Evolutionary conservation across 345 rosid genomes (phyloP), one percentile per base, ranked within the genome.

Genomic region (Rhizophora mangle): DNA sequence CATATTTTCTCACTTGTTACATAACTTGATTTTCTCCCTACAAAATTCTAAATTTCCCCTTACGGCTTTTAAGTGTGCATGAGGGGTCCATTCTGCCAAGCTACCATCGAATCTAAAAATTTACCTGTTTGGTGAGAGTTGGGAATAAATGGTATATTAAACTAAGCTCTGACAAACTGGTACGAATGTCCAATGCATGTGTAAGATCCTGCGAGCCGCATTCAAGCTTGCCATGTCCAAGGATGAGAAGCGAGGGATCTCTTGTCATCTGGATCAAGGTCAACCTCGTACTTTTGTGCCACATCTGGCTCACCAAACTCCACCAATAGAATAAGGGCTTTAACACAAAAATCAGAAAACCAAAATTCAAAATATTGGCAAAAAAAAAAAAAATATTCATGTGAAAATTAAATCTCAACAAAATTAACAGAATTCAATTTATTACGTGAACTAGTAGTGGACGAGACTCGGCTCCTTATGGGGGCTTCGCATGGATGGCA

Each of bases 401-500:
- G 11, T 37, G 43, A 37, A 37, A 37, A 37, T 8, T 10, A 37
- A 37, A 37, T 37, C 13, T 21, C 56, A 52, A 18, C 22, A 8
- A 21, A 52, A 6, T 24, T 20, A 9, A 65, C 31, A 53, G 34
- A 55, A 26, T 22, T 22, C n/a, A 67, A 67, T 53, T 57, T 2
- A 2, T 57, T 74, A 74, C 78, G 78, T 16, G 73, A 68, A 30
- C 69, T 73, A 27, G 72, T 13, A 11, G 62, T 2, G 54, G 51
- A 58, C 6, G 67, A 39, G 63, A 56, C 59, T 74, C 65, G 11
- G 56, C 49, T n/a, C 71, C 68, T 21, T 30, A 10, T 11, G 66
- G n/a, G 19, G 78, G 62, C 36, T 63, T 62, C 36, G 63, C 65
- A n/a, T 74, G 73, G 69, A 74, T 63, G 43, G 63, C 36, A 58